These are phyloP conservation scores for Pochonia chlamydosporia DNA, from an alignment of 2,329 filamentous ascomycete genomes.

Conservation along the genomic window DNA sequence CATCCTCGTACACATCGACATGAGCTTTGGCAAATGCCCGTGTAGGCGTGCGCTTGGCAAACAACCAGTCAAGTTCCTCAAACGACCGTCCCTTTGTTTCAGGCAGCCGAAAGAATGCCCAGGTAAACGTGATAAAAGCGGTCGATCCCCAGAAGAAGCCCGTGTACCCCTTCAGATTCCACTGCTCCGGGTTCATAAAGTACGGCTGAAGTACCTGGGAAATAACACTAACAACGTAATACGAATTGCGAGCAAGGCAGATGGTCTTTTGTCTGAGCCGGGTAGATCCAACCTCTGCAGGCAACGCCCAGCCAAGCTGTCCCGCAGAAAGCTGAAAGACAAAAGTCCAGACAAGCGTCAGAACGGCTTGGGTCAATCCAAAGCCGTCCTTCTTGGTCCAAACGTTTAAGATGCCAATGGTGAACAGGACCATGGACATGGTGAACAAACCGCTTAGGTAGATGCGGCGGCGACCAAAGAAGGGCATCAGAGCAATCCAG, in stretches of 20 bases:
- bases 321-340: conserved; percentile 31
- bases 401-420: conserved; percentile 36
- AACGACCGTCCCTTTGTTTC: conserved; percentile 46
- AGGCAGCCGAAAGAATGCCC: conserved; percentile 42
- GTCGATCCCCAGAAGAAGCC: conserved; percentile 30
- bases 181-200: conserved; percentile 29
- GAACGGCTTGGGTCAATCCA: conserved; percentile 28
- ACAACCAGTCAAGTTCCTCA: conserved; percentile 49
- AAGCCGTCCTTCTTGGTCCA: conserved; percentile 16
- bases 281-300: conserved; percentile 25
- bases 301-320: conserved; percentile 28
- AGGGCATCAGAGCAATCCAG: conserved; percentile 34
- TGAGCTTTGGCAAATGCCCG: conserved; percentile 1
- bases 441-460: conserved; percentile 39
- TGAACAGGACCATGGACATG: conserved; percentile 31
- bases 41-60: conserved; percentile 18
- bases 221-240: conserved; percentile 15
- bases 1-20: neutral
- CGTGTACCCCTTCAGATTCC: conserved; percentile 32
- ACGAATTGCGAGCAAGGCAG: conserved; percentile 23
- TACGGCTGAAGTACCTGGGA: conserved; percentile 14
- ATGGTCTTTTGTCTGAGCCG: conserved; percentile 26
- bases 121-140: conserved; percentile 18
- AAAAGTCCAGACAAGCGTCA: conserved; percentile 28
- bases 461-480: conserved; percentile 37